These are phyloP conservation scores for Erigeron canadensis DNA, from an alignment of 129 eudicot species.

Conservation along the genomic window DNA sequence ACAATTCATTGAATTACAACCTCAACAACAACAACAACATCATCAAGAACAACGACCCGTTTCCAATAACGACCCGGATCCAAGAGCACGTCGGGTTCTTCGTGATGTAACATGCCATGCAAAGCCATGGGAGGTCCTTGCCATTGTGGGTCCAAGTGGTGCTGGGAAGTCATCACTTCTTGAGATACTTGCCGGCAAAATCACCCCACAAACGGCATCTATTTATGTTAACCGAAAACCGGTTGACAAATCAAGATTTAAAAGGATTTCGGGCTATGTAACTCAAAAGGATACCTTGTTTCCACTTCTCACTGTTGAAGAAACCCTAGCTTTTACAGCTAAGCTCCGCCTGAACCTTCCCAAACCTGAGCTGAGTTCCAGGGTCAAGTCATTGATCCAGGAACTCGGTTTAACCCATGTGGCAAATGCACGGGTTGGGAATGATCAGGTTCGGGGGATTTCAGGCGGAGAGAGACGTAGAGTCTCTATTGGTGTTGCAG, in stretches of 20 bases:
- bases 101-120: constrained; percentile 71
- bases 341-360: constrained; percentile 56
- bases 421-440: constrained; percentile 69
- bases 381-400: constrained; percentile 62
- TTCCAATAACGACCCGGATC: background rate
- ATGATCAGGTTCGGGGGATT: constrained; percentile 77
- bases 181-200: constrained; percentile 86
- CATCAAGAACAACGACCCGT: background rate
- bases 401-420: constrained; percentile 81
- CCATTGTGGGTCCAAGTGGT: constrained; percentile 98
- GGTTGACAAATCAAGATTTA: constrained; percentile 54
- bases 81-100: constrained; percentile 54
- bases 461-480: constrained; percentile 95
- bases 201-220: constrained; percentile 53
- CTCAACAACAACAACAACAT: background rate
- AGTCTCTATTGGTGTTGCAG: constrained; percentile 91
- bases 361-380: constrained; percentile 37
- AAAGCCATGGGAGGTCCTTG: constrained; percentile 85
- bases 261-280: constrained; percentile 78
- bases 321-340: constrained; percentile 71
- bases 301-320: constrained; percentile 93
- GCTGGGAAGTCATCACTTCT: constrained; percentile 93
- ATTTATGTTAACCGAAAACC: constrained; percentile 58
- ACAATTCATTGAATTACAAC: constrained; percentile 13
- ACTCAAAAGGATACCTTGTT: constrained; percentile 80